Percentiles rank a stretch among this genome's conserved stretches.
phyloP scores from a whole-genome alignment of 148 eudicot genomes.

The Rhododendron molle region DNA sequence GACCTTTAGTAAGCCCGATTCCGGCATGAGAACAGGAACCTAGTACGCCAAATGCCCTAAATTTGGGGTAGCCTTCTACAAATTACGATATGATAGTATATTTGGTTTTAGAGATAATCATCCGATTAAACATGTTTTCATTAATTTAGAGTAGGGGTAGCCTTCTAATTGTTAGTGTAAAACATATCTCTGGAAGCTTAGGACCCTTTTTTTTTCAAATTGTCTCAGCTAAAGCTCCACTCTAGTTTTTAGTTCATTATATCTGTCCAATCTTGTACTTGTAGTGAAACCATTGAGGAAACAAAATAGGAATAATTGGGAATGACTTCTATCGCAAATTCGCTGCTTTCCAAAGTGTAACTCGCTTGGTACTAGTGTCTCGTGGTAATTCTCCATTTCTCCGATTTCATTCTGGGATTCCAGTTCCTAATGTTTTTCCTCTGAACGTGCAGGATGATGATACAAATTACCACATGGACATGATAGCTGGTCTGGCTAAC shows the following conservation, averaged over 20 bases:
- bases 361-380: background rate
- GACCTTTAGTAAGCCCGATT: background rate
- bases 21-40: background rate
- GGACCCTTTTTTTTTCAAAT: background rate
- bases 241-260: background rate
- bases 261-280: background rate
- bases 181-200: background rate
- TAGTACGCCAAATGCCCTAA: background rate
- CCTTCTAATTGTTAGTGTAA: background rate
- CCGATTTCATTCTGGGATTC: background rate
- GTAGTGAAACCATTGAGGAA: background rate
- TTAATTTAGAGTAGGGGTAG: background rate
- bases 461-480: slow-evolving; percentile 87
- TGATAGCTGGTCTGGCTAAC: slow-evolving; percentile 78
- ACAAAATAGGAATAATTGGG: background rate
- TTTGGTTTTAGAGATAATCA: background rate
- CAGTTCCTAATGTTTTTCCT: background rate
- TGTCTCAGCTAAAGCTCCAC: background rate
- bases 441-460: slow-evolving; percentile 69
- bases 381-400: background rate
- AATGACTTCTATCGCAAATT: background rate
- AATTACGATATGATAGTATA: background rate
- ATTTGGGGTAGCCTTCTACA: background rate
- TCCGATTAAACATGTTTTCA: background rate
- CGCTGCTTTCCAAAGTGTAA: background rate